Evolutionary conservation across 768 basidiomycete genomes (phyloP), one percentile per base, ranked within the genome.

Genomic region (Calocybe indica): DNA sequence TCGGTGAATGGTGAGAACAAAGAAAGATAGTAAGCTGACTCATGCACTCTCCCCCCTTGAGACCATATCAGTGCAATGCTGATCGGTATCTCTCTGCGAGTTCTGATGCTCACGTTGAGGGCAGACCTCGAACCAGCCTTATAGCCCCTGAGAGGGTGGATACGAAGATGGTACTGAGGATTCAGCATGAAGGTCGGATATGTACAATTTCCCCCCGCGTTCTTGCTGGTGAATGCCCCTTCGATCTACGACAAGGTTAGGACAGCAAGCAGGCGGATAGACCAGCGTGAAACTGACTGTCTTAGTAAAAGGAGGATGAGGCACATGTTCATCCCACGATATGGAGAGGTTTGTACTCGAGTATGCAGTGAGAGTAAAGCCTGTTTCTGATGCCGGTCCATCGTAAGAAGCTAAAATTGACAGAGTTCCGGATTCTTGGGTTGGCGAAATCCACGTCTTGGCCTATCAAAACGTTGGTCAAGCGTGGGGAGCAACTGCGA

Each of bases 151-250:
- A 65, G 56, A 4, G 77, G 68, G 45, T 73, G 67, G 13, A 95
- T 65, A 6, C 66, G 73, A 10, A 97, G 69, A 47, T 76, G 74
- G 63, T 90, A 97, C 58, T 96, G 92, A 0, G 94, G 94, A 59
- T 97, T 98, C 42, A 79, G 64, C 82, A 95, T 87, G 63, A 87
- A 96, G 0, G 86, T 84, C 1, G 89, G 80, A 53, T 82, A 72
- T 5, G 80, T 78, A 47, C 82, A 78, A 58, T 93, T 94, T 1
- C 95, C 95, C 0, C 95, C 95, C 0, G 89, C 78, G 29, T 80
- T 90, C 54, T 82, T 82, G 33, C 66, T 74, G 0, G 82, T 83
- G 52, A 95, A 73, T 0, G 68, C 57, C 6, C 82, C 86, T 0
- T 77, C 68, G 5, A 85, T 58, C 88, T 91, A 53, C 28, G 43